Conservation (phyloP, 2,329 filamentous ascomycete genomes). For the Aspergillus ibericus region DNA sequence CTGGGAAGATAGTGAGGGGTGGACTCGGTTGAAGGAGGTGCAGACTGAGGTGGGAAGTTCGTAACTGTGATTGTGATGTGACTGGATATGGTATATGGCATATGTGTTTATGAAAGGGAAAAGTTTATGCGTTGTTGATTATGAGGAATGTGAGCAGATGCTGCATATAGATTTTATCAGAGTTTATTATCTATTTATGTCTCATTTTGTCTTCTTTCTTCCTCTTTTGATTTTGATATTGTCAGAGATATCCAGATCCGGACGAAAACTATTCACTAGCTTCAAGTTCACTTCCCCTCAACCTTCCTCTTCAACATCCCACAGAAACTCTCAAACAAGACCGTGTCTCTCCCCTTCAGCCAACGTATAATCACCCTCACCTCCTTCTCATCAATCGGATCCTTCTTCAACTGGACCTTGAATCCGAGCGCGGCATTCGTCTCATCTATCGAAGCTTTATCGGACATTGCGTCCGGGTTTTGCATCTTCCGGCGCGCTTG, state of each 20-base stretch:
- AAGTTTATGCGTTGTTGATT: not conserved
- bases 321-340: constrained; percentile 83
- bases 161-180: not conserved
- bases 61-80: constrained; percentile 5
- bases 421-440: constrained; percentile 58
- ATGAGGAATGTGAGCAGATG: not conserved
- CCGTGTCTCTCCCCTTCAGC: constrained; percentile 71
- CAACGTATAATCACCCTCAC: constrained; percentile 62
- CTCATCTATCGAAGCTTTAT: constrained; percentile 35
- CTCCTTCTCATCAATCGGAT: constrained; percentile 34
- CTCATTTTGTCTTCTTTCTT: not conserved
- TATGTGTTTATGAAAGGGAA: not conserved
- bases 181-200: not conserved
- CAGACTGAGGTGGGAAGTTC: constrained; percentile 35
- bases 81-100: not conserved
- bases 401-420: constrained; percentile 52
- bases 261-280: not conserved
- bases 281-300: constrained; percentile 22
- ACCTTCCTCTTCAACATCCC: constrained; percentile 69
- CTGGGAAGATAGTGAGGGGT: constrained; percentile 70
- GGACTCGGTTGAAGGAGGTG: constrained; percentile 40
- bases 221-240: too few species aligned
- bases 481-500: constrained; percentile 64
- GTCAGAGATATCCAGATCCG: too few species aligned
- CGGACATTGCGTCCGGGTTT: constrained; percentile 22